Percentiles rank a stretch among this genome's conserved stretches.
Evolutionary conservation across 768 basidiomycete genomes (phyloP).

Genomic region (Serendipita sp.): DNA sequence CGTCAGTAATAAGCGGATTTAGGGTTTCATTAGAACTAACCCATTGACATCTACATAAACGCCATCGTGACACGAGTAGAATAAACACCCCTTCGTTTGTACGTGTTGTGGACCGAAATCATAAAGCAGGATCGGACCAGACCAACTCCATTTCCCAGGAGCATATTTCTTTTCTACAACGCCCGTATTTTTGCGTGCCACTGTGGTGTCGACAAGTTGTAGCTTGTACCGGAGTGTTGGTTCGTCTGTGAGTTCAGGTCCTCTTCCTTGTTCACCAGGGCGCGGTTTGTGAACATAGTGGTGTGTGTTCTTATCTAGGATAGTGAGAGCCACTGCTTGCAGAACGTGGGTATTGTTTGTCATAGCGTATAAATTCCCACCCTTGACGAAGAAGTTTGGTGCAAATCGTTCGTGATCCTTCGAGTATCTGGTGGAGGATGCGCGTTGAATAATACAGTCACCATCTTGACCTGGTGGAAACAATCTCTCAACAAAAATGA

Average conservation of each 20-base stretch:
- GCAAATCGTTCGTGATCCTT: slow-evolving; percentile 1
- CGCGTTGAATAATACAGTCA: neutral
- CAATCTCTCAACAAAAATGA: neutral
- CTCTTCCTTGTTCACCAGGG: neutral
- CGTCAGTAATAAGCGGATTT: too few species aligned
- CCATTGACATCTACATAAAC: neutral
- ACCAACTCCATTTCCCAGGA: neutral
- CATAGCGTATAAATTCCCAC: neutral
- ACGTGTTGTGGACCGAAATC: neutral
- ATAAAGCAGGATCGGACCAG: neutral
- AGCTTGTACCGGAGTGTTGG: neutral
- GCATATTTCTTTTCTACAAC: neutral
- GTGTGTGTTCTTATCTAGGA: neutral
- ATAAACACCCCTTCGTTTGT: neutral
- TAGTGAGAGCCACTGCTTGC: neutral
- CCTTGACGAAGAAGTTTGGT: neutral
- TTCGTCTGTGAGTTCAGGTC: neutral
- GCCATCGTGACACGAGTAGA: neutral
- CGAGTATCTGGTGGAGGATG: neutral
- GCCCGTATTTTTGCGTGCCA: neutral
- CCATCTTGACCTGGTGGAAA: neutral
- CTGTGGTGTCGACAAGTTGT: neutral
- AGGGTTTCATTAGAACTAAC: neutral
- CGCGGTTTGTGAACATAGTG: neutral
- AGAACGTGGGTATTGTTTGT: neutral